A percentile compares a stretch with the other conserved stretches of the same genome.
Conservation (phyloP, 2,329 filamentous ascomycete species). For the Seiridium cupressi region DNA sequence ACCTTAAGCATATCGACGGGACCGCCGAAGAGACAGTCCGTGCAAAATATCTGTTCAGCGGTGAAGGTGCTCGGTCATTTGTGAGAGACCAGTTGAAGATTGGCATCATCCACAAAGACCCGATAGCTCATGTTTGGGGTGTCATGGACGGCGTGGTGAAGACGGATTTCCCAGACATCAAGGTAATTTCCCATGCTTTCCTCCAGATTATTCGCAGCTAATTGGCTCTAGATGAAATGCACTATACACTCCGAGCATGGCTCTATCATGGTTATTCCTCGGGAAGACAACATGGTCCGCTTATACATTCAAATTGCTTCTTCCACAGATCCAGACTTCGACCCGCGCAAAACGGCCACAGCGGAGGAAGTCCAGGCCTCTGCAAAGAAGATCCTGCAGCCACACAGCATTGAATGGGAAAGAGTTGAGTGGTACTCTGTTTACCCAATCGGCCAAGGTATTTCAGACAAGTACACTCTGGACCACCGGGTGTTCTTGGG, state of each 20-base stretch:
- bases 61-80: constrained; percentile 68
- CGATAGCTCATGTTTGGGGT: constrained; percentile 71
- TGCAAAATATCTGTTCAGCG: constrained; percentile 70
- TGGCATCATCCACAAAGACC: constrained; percentile 68
- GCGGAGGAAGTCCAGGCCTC: constrained; percentile 62
- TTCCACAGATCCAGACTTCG: constrained; percentile 59
- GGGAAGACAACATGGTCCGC: constrained; percentile 66
- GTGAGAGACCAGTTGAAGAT: constrained; percentile 67
- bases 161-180: constrained; percentile 76
- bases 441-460: constrained; percentile 74
- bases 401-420: constrained; percentile 67
- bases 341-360: constrained; percentile 62
- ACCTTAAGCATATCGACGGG: constrained; percentile 74
- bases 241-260: constrained; percentile 73
- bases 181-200: constrained; percentile 41
- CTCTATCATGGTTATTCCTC: constrained; percentile 77
- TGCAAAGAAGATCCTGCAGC: constrained; percentile 63
- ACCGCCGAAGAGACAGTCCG: constrained; percentile 64
- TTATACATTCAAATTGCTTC: constrained; percentile 68
- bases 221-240: constrained; percentile 64
- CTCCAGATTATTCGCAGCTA: constrained; percentile 27
- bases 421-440: constrained; percentile 73
- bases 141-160: constrained; percentile 73
- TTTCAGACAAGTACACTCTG: constrained; percentile 65
- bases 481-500: constrained; percentile 71